Conservation (phyloP, 371 early-diverging fungal genomes). For the Synchytrium microbalum region DNA sequence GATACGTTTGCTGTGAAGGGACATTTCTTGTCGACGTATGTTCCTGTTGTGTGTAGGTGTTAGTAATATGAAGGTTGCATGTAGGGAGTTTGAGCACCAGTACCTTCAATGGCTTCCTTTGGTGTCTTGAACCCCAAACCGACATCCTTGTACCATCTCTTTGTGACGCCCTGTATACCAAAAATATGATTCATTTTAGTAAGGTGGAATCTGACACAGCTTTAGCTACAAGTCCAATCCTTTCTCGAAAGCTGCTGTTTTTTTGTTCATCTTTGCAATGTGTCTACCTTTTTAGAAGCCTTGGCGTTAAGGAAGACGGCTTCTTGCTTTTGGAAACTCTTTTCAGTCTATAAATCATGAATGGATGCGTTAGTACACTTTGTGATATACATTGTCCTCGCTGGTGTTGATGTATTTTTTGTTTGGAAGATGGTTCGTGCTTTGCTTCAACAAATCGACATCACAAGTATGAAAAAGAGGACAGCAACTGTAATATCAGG, state of each 20-base stretch:
- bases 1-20: conserved; percentile 98
- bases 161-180: conserved; percentile 37
- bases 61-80: too few relatives aligned
- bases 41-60: conserved; percentile 1
- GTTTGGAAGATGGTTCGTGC: too few relatives aligned
- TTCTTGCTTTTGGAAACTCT: conserved; percentile 95
- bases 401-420: too few relatives aligned
- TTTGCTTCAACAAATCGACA: too few relatives aligned
- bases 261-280: background rate
- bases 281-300: conserved; percentile 59
- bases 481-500: too few relatives aligned
- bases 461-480: too few relatives aligned
- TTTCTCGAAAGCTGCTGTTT: too few relatives aligned
- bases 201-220: too few relatives aligned
- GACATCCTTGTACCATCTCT: conserved; percentile 95
- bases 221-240: too few relatives aligned
- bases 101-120: conserved; percentile 89
- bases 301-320: conserved; percentile 94
- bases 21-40: conserved; percentile 99
- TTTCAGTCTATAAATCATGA: conserved; percentile 47
- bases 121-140: conserved; percentile 99
- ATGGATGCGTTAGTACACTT: too few relatives aligned
- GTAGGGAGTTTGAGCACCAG: conserved; percentile 5
- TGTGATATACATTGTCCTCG: too few relatives aligned
- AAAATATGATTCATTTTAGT: too few relatives aligned